phyloP scores from a whole-genome alignment of 2,329 filamentous ascomycete genomes.

The Ophiostoma triangulosporum region DNA sequence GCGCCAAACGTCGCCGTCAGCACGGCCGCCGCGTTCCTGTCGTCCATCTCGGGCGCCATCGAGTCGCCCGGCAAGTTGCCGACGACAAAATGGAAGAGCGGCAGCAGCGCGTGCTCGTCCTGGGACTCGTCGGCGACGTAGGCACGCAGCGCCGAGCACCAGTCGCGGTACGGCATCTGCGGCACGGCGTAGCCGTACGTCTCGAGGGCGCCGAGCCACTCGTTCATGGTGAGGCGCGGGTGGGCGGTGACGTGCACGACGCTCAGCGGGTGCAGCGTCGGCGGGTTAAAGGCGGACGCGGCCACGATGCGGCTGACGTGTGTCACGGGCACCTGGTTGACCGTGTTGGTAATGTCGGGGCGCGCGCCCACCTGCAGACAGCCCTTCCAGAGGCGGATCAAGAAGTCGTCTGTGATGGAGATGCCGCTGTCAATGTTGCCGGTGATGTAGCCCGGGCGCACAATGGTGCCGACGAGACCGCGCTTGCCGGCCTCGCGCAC shows the following conservation, averaged over 20 bases:
- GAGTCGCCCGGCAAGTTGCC: conserved; percentile 56
- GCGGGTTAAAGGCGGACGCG: conserved; percentile 44
- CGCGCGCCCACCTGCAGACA: conserved; percentile 65
- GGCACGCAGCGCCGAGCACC: conserved; percentile 34
- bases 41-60: conserved; percentile 59
- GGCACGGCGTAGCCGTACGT: conserved; percentile 61
- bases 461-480: conserved; percentile 60
- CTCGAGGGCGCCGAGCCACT: conserved; percentile 58
- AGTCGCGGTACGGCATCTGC: conserved; percentile 52
- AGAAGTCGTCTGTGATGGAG: conserved; percentile 77
- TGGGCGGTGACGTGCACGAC: conserved; percentile 72
- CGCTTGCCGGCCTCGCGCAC: conserved; percentile 65
- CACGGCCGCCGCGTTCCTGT: conserved; percentile 50
- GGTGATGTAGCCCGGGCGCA: conserved; percentile 75
- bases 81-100: conserved; percentile 61
- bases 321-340: conserved; percentile 79
- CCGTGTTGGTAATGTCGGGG: conserved; percentile 69
- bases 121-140: conserved; percentile 51
- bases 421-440: conserved; percentile 59
- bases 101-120: conserved; percentile 57
- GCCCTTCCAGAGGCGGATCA: conserved; percentile 75
- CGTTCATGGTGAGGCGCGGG: conserved; percentile 63
- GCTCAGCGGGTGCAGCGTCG: conserved; percentile 28
- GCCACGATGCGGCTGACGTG: conserved; percentile 74
- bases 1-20: conserved; percentile 24